Conservation (phyloP, 352 stramenopile genomes). For the Thalassiosira ordinaria region DNA sequence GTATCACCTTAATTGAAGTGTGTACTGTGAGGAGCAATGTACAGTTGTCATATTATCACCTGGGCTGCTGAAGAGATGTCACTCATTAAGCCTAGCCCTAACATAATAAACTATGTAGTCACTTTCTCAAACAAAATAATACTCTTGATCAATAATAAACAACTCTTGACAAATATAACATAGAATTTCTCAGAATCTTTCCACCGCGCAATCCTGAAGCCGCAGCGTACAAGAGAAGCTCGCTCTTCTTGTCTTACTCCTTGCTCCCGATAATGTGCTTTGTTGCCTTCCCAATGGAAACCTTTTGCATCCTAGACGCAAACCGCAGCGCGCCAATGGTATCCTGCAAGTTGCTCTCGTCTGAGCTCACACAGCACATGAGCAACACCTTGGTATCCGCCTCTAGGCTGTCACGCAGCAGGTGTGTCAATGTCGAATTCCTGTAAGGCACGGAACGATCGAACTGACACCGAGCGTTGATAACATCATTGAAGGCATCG, state of each 20-base stretch:
- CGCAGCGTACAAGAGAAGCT: not conserved
- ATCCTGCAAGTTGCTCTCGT: constrained; percentile 62
- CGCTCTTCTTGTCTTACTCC: constrained; percentile 21
- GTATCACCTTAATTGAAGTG: too few relatives aligned
- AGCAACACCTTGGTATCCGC: constrained; percentile 91
- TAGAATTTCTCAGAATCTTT: too few relatives aligned
- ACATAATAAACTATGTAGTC: too few relatives aligned
- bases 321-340: constrained; percentile 72
- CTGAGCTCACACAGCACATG: constrained; percentile 72
- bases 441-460: constrained; percentile 91
- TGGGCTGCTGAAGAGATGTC: too few relatives aligned
- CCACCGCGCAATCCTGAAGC: too few relatives aligned
- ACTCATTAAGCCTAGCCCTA: too few relatives aligned
- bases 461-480: constrained; percentile 75
- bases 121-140: too few relatives aligned
- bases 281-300: constrained; percentile 79
- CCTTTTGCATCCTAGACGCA: constrained; percentile 70
- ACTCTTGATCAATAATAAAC: too few relatives aligned
- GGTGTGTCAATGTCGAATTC: constrained; percentile 96
- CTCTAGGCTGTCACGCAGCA: constrained; percentile 93
- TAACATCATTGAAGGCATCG: constrained; percentile 71
- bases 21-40: too few relatives aligned
- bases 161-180: too few relatives aligned
- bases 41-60: too few relatives aligned
- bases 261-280: constrained; percentile 63